phyloP scores from a whole-genome alignment of 139 green algal species.

The Chlorella sp. region DNA sequence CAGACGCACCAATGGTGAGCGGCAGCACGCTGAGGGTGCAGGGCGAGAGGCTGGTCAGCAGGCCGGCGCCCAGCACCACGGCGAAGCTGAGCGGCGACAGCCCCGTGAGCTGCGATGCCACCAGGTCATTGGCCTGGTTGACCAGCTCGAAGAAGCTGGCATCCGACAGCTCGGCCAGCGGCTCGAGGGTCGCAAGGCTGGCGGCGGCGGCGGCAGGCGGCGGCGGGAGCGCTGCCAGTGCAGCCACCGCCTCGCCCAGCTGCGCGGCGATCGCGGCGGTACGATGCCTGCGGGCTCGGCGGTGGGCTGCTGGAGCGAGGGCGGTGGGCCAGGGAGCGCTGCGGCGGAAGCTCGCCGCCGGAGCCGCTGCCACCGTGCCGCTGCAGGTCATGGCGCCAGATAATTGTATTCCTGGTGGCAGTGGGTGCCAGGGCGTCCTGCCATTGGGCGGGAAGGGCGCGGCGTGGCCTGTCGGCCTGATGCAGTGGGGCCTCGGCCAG shows the following conservation, averaged over 20 bases:
- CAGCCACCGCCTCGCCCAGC: too few relatives aligned
- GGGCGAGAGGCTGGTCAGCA: conserved; percentile 94
- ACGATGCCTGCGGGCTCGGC: too few relatives aligned
- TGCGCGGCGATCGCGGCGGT: too few relatives aligned
- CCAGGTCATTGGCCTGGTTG: conserved; percentile 53
- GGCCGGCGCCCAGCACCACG: conserved; percentile 82
- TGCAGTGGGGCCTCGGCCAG: too few relatives aligned
- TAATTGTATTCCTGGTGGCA: too few relatives aligned
- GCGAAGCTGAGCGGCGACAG: conserved; percentile 75
- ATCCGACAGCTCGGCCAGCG: conserved; percentile 8
- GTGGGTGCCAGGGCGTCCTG: background rate
- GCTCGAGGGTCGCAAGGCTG: background rate
- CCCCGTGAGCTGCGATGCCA: conserved; percentile 58
- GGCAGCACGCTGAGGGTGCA: conserved; percentile 92
- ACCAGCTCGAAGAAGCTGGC: conserved; percentile 51
- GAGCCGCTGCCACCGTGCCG: background rate
- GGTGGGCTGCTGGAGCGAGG: too few relatives aligned
- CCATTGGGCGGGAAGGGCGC: background rate
- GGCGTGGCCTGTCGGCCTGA: too few relatives aligned
- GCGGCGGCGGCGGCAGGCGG: background rate
- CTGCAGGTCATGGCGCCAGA: background rate
- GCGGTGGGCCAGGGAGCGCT: too few relatives aligned
- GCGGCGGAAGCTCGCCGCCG: background rate
- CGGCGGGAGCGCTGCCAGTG: too few relatives aligned
- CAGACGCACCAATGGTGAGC: conserved; percentile 83